These are phyloP conservation scores for Zymoseptoria passerinii DNA, from an alignment of 2,329 filamentous ascomycete species.

Conservation along the genomic window DNA sequence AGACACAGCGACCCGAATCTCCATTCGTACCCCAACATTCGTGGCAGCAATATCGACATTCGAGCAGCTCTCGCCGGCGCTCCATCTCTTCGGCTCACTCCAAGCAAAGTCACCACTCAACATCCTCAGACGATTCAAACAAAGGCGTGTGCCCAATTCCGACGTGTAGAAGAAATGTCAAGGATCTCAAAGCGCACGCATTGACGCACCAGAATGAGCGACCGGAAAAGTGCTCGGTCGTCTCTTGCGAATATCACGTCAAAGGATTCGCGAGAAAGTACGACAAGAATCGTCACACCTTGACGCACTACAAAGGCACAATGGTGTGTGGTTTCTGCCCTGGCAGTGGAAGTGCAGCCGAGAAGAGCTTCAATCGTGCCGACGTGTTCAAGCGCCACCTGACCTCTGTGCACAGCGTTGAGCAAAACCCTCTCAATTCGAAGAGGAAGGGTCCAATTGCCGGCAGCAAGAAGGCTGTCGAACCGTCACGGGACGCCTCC, in stretches of 20 bases:
- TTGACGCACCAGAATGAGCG: constrained; percentile 85
- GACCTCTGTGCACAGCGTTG: constrained; percentile 82
- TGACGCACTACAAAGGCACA: constrained; percentile 94
- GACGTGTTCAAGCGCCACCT: constrained; percentile 94
- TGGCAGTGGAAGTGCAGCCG: constrained; percentile 74
- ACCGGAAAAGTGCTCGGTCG: constrained; percentile 88
- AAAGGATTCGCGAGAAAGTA: constrained; percentile 95
- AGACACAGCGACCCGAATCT: constrained; percentile 49
- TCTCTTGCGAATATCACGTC: constrained; percentile 81
- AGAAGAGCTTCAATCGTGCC: constrained; percentile 92
- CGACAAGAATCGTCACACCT: constrained; percentile 88
- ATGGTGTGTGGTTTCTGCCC: constrained; percentile 97
- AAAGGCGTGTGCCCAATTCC: constrained; percentile 70
- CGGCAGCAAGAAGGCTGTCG: constrained; percentile 54
- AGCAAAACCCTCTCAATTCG: constrained; percentile 87
- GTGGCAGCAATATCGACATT: constrained; percentile 43
- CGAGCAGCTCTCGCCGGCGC: constrained; percentile 46
- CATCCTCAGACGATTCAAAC: constrained; percentile 40
- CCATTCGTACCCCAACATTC: constrained; percentile 53
- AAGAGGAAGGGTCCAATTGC: constrained; percentile 59
- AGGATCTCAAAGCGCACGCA: constrained; percentile 90
- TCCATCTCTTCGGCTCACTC: constrained; percentile 67
- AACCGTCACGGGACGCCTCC: constrained; percentile 66
- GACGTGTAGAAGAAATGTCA: constrained; percentile 79
- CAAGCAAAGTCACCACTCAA: constrained; percentile 44